A percentile compares a stretch with the other conserved stretches of the same genome.
Evolutionary conservation across 1,284 basidiomycete species (phyloP).

Genomic region (Tilletia indica): DNA sequence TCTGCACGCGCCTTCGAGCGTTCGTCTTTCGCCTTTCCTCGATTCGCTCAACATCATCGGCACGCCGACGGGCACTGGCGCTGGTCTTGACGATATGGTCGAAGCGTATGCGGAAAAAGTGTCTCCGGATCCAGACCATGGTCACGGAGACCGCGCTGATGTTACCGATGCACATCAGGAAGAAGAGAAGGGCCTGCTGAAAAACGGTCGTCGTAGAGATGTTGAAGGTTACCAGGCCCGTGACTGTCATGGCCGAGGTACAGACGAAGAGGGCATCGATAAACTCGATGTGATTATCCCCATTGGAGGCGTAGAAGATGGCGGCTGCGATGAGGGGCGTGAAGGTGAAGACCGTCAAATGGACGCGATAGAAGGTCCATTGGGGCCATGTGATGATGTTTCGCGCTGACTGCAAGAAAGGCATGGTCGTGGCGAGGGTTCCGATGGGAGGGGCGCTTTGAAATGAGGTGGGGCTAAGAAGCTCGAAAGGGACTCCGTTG

Average conservation of each 20-base stretch:
- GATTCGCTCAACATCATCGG: slow-evolving; percentile 48
- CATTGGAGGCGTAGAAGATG: slow-evolving; percentile 62
- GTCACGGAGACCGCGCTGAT: slow-evolving; percentile 50
- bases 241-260: slow-evolving; percentile 75
- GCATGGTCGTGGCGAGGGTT: no score
- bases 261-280: slow-evolving; percentile 74
- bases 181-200: slow-evolving; percentile 69
- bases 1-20: no score
- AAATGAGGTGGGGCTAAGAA: no score
- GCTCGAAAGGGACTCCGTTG: no score
- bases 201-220: slow-evolving; percentile 70
- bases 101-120: slow-evolving; percentile 49
- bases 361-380: slow-evolving; percentile 53
- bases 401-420: no score
- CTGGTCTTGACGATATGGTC: slow-evolving; percentile 37
- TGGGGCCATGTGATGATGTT: not conserved
- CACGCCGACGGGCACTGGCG: slow-evolving; percentile 39
- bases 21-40: slow-evolving; percentile 14
- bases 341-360: slow-evolving; percentile 68
- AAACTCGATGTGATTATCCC: slow-evolving; percentile 59
- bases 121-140: slow-evolving; percentile 53
- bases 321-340: slow-evolving; percentile 71
- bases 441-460: no score
- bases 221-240: slow-evolving; percentile 72
- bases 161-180: slow-evolving; percentile 54